Conservation (phyloP, 2,329 filamentous ascomycete species). For the Pestalotiopsis sp. region DNA sequence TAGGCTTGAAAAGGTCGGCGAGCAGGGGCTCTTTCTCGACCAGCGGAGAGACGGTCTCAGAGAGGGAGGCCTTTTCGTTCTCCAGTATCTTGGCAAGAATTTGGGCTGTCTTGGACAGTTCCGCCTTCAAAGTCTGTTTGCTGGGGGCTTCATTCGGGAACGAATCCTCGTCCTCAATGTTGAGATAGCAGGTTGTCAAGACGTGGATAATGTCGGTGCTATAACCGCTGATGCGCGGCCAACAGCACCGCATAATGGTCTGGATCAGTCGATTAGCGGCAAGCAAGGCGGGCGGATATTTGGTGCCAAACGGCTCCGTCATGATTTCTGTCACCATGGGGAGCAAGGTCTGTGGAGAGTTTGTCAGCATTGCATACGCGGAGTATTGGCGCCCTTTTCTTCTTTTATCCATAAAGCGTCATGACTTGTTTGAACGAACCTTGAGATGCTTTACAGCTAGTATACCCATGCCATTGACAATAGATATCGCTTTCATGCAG, state of each 20-base stretch:
- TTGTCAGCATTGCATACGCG: conserved; percentile 9
- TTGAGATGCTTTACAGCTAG: conserved; percentile 69
- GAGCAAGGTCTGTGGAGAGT: conserved; percentile 61
- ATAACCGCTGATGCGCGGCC: conserved; percentile 69
- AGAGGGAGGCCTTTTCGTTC: conserved; percentile 28
- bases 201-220: conserved; percentile 66
- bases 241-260: conserved; percentile 62
- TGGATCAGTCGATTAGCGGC: conserved; percentile 57
- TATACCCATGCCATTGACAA: conserved; percentile 62
- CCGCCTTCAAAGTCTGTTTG: conserved; percentile 30
- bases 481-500: conserved; percentile 46
- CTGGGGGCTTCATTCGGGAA: conserved; percentile 13
- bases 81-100: conserved; percentile 38
- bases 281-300: conserved; percentile 54
- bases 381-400: neutral
- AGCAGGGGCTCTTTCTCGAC: conserved; percentile 39
- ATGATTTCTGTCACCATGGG: conserved; percentile 68
- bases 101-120: conserved; percentile 35
- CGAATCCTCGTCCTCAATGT: conserved; percentile 43
- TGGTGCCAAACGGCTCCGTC: conserved; percentile 67
- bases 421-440: conserved; percentile 38
- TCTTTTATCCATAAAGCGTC: neutral
- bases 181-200: conserved; percentile 65
- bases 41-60: conserved; percentile 33
- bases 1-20: conserved; percentile 30